A percentile compares a stretch with the other conserved stretches of the same genome.
These are phyloP conservation scores for Neurospora sp. DNA, from an alignment of 495 filamentous ascomycete species.

Conservation along the genomic window DNA sequence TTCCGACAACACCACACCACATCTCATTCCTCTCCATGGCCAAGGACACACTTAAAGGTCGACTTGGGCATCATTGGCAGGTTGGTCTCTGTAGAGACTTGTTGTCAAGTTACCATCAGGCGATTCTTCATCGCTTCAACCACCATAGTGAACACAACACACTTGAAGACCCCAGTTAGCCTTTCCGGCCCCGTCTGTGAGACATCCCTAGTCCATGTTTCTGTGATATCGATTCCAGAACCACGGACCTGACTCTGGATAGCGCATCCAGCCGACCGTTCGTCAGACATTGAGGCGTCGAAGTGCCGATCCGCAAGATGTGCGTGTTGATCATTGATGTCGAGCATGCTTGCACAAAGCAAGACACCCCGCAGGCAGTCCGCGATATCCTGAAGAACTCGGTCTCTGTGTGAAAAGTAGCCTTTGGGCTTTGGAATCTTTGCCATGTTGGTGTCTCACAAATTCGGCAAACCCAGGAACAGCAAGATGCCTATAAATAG, in stretches of 20 bases:
- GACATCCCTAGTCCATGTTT: not conserved
- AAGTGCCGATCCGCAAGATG: not conserved
- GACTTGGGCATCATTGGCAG: conserved; percentile 44
- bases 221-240: not conserved
- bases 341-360: not conserved
- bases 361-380: not conserved
- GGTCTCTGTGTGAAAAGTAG: not conserved
- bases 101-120: not conserved
- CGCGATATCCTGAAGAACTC: not conserved
- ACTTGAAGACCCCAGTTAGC: not conserved
- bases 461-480: not conserved
- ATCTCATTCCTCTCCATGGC: conserved; percentile 11
- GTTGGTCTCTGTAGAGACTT: not conserved
- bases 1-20: not conserved
- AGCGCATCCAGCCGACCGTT: not conserved
- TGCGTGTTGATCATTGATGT: not conserved
- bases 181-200: not conserved
- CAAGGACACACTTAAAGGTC: conserved; percentile 45
- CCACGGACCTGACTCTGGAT: not conserved
- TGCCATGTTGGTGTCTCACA: not conserved
- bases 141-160: not conserved
- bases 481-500: not conserved
- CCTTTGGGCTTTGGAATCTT: not conserved
- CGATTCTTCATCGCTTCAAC: not conserved
- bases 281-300: not conserved